Evolutionary conservation across 2,329 filamentous ascomycete species (phyloP).

Genomic region (Teratosphaeria viscida): DNA sequence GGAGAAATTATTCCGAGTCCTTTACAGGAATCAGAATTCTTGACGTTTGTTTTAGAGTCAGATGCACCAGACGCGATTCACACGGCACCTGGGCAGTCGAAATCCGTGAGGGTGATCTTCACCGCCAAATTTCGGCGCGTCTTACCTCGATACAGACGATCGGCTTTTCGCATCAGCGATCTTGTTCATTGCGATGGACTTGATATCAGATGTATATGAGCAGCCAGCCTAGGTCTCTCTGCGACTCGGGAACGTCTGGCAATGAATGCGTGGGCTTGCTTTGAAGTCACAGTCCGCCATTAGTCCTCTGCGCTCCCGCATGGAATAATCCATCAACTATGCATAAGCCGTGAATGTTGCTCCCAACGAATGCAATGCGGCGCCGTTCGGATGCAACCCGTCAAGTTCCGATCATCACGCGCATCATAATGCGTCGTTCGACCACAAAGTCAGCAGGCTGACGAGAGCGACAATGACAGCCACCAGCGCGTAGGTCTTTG

Average conservation of each 20-base stretch:
- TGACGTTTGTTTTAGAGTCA: no score
- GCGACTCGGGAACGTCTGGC: no score
- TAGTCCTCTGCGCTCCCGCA: not conserved
- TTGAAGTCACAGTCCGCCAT: not conserved
- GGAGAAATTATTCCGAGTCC: not conserved
- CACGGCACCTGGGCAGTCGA: no score
- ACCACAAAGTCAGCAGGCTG: not conserved
- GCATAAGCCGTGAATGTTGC: not conserved
- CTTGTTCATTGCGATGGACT: not conserved
- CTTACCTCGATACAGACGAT: not conserved
- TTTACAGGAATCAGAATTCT: not conserved
- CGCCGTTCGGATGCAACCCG: not conserved
- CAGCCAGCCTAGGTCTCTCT: no score
- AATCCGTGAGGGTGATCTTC: not conserved
- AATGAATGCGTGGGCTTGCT: no score
- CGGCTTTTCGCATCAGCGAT: not conserved
- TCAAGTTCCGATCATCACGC: not conserved
- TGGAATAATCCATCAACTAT: not conserved
- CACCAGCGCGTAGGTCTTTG: not conserved
- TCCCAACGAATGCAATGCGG: not conserved
- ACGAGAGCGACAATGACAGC: not conserved
- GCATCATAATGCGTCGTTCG: not conserved
- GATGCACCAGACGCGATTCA: no score
- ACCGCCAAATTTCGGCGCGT: not conserved
- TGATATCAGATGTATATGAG: no score